Percentiles rank a stretch among this genome's conserved stretches.
phyloP scores from a whole-genome alignment of 2,329 filamentous ascomycete species.

The Chrysoporthe cubensis region DNA sequence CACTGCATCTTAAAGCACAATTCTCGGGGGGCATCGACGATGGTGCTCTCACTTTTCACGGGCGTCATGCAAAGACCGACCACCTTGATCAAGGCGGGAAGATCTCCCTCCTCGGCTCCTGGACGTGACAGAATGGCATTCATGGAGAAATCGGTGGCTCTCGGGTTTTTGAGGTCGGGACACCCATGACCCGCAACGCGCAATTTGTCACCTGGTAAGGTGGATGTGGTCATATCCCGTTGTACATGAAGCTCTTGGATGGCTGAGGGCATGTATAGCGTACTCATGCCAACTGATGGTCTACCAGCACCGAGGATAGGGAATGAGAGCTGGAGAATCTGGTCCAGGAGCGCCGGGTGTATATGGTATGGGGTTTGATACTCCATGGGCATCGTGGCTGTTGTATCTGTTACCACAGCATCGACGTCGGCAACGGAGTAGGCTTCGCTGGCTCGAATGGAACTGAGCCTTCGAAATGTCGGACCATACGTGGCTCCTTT shows the following conservation, averaged over 20 bases:
- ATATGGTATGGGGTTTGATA: slow-evolving; percentile 49
- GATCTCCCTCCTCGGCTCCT: not conserved
- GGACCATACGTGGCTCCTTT: slow-evolving; percentile 29
- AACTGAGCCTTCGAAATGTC: slow-evolving; percentile 19
- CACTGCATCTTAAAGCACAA: slow-evolving; percentile 35
- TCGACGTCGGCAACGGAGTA: slow-evolving; percentile 41
- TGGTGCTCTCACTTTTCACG: slow-evolving; percentile 16
- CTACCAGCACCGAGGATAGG: slow-evolving; percentile 41
- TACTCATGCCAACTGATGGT: slow-evolving; percentile 13
- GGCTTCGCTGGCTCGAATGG: slow-evolving; percentile 25
- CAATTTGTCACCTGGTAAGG: slow-evolving; percentile 15
- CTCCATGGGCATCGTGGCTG: slow-evolving; percentile 47
- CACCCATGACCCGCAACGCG: slow-evolving; percentile 20
- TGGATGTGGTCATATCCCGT: slow-evolving; percentile 3
- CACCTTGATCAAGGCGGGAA: slow-evolving; percentile 30
- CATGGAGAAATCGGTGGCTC: slow-evolving; percentile 31
- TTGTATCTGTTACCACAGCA: slow-evolving; percentile 45
- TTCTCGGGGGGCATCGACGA: slow-evolving; percentile 29
- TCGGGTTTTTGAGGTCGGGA: slow-evolving; percentile 14
- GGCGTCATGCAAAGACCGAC: slow-evolving; percentile 32
- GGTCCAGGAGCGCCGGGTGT: slow-evolving; percentile 52
- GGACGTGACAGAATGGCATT: slow-evolving; percentile 27
- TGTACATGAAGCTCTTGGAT: slow-evolving; percentile 33
- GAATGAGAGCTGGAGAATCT: slow-evolving; percentile 46
- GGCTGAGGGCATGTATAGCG: slow-evolving; percentile 33